Percentiles rank a stretch among this genome's conserved stretches.
These are phyloP conservation scores for Bacterosira constricta DNA, from an alignment of 108 stramenopile species.

Conservation along the genomic window DNA sequence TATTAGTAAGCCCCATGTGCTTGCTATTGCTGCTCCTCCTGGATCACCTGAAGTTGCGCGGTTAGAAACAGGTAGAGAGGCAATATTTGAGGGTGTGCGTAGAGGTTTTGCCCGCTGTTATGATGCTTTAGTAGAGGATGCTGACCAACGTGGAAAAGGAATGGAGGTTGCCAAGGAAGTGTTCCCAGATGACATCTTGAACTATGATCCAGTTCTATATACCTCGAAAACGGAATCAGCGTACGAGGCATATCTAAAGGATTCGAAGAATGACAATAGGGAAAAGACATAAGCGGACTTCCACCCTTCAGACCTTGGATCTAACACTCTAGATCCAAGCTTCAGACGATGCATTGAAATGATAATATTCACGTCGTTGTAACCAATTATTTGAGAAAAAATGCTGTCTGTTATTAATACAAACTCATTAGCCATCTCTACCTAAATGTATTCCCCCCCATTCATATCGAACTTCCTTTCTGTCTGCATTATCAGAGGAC, in stretches of 20 bases:
- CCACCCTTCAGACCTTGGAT: not conserved
- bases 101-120: slow-evolving; percentile 91
- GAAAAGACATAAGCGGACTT: no score
- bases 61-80: slow-evolving; percentile 78
- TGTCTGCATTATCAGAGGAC: not conserved
- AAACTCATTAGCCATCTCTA: not conserved
- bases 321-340: not conserved
- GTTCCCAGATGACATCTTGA: slow-evolving; percentile 87
- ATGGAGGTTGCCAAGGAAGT: slow-evolving; percentile 57
- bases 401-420: not conserved
- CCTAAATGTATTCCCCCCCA: not conserved
- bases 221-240: slow-evolving; percentile 49
- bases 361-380: no score
- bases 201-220: slow-evolving; percentile 69
- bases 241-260: slow-evolving; percentile 53
- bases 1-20: slow-evolving; percentile 56
- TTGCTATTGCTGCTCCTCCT: slow-evolving; percentile 87
- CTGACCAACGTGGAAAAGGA: slow-evolving; percentile 71
- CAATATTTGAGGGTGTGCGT: slow-evolving; percentile 86
- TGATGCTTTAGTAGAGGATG: slow-evolving; percentile 89
- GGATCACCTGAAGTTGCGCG: slow-evolving; percentile 81
- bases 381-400: not conserved
- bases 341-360: not conserved
- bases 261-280: not conserved
- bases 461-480: not conserved